Base-by-base conservation (phyloP, 2,329 filamentous ascomycete species). In the Cercospora janseana region DNA sequence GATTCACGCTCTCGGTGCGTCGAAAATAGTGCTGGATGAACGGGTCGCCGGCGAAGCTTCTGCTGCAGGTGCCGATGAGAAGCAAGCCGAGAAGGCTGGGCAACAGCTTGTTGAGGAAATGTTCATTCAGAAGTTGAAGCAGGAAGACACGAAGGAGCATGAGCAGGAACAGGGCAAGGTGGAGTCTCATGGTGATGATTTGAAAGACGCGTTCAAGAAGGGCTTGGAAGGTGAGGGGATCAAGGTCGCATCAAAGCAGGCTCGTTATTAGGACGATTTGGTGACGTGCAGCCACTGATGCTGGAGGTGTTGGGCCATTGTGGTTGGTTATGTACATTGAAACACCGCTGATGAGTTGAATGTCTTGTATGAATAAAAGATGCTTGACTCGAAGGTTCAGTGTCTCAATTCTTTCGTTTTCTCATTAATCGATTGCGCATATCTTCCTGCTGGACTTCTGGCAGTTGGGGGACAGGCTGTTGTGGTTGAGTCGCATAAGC, bases 21-120 rank as follows among this genome's bases (percentile, higher is more conserved):
- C 90, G 62, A 98, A 98, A 75, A 78, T 98, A 50, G 88, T 89
- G 63, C 81, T 98, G 20, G 93, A 96, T 66, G 81, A 85, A 55
- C 77, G 83, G 51, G 83, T 88, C 21, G 80, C 81, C 6, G 85
- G 82, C 1, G 80, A 79, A 12, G 81, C 79, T 20, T 55, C 62
- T 12, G 64, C 54, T 23, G 63, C 57, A 0, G 55, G n/a, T n/a
- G n/a, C 59, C 1, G 70, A 69, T 32, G 52, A 52, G 20, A 68
- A 68, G 21, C 75, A 79, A 56, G 73, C 72, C 24, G 75, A 75
- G 43, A 76, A 65, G 53, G 60, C 56, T 6, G 60, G 60, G 16
- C 59, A 63, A 37, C 59, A 63, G 46, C 51, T 71, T 60, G 61
- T 64, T 3, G 65, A 70, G 60, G 72, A 75, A 66, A 60, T 74